Evolutionary conservation across 768 basidiomycete genomes (phyloP), one percentile per base, ranked within the genome.

Genomic region (Russula sp.): DNA sequence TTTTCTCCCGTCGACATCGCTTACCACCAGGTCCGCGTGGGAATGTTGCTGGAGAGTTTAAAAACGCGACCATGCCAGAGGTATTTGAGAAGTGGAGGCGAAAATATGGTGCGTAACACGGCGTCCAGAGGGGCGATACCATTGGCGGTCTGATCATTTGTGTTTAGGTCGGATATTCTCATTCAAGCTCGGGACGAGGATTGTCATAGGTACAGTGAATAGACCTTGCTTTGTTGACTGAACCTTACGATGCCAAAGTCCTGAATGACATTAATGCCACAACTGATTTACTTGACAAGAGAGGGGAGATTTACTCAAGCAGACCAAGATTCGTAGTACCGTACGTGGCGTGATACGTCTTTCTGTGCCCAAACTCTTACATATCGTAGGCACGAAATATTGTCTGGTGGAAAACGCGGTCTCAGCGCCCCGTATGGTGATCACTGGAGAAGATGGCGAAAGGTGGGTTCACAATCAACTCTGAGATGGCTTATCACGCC

Each of bases 231-330:
- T 22, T 28, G 22, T 44, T 55, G 22, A 26, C 24, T n/a, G 59
- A 30, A 46, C 44, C 54, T 55, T n/a, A 57, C 26, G 11, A 52
- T 24, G 11, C 36, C n/a, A 8, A 50, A 66, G 67, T 66, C 22
- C 32, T 68, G 11, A 66, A 61, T 30, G 49, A 54, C 8, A 28
- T 57, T 22, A 42, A 65, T 18, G 42, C 54, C 2, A 48, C 60
- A 6, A 28, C 54, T 24, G 64, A 65, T 40, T 46, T 68, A 2
- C 64, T 68, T 13, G 66, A 68, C 13, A 62, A 62, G 32, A 57
- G 57, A 16, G 67, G 64, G 14, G 64, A 68, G 16, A 62, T 65
- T 24, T 65, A 65, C 46, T 65, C 67, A 44, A 67, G 57, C 22
- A 60, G 67, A 20, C 64, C 67, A 16, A 60, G 64, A 48, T 30